Evolutionary conservation across 2,329 filamentous ascomycete genomes (phyloP).

Genomic region (Purpureocillium takamizusanense): DNA sequence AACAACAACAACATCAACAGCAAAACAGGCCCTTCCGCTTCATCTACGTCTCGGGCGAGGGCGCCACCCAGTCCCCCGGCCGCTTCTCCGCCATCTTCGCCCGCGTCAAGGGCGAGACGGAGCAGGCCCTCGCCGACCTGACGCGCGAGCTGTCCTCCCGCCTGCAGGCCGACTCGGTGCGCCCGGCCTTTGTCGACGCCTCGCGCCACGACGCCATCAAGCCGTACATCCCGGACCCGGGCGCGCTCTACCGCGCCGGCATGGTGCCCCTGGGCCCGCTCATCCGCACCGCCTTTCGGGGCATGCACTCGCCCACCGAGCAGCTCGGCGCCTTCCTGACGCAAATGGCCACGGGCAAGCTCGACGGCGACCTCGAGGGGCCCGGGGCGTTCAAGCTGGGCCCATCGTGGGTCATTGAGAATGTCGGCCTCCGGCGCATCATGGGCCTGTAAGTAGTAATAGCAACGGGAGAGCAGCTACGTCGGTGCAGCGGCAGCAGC

Average conservation of each 20-base stretch:
- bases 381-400: constrained; percentile 23
- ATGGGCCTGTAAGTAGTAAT: constrained; percentile 15
- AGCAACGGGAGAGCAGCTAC: too few species aligned
- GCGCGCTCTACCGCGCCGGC: constrained; percentile 7
- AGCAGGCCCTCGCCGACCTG: constrained; percentile 48
- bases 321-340: constrained; percentile 33
- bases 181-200: constrained; percentile 51
- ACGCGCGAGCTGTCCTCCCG: constrained; percentile 27
- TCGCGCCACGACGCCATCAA: constrained; percentile 29
- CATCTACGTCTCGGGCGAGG: constrained; percentile 59
- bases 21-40: constrained; percentile 52
- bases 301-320: constrained; percentile 30
- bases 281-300: constrained; percentile 11
- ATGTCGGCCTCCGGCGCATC: constrained; percentile 23
- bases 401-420: constrained; percentile 24
- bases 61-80: constrained; percentile 48
- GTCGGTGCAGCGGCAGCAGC: too few species aligned
- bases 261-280: constrained; percentile 14
- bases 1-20: too few species aligned
- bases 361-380: constrained; percentile 15
- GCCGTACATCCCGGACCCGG: constrained; percentile 28
- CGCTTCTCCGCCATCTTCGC: constrained; percentile 49
- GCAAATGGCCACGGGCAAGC: constrained; percentile 33
- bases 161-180: constrained; percentile 47
- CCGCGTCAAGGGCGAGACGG: constrained; percentile 58